Base-by-base conservation (phyloP, 139 green algal genomes). In the Micractinium sp. region DNA sequence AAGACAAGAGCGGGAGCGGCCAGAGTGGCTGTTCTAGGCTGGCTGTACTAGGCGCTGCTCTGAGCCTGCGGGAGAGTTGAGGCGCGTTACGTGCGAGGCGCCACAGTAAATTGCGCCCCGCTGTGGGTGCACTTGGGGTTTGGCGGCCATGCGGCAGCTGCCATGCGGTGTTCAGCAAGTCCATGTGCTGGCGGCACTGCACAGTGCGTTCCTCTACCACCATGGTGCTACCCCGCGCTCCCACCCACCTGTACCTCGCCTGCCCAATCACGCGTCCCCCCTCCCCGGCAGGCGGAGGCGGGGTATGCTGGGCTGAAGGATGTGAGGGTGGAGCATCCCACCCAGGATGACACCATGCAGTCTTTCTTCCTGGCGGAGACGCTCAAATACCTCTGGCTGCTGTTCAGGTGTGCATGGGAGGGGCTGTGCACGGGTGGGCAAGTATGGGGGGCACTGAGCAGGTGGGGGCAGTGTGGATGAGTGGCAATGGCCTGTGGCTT, bases 301-400 rank as follows among this genome's bases (percentile, higher is more conserved):
- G 95, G 95, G 3, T 98, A 96, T 88, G 87, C 87, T 3, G 95
- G 95, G 7, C 25, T 97, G 0, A 82, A 86, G 29, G 95, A 97
- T 86, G 95, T 97, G 33, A 38, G 82, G n/a, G 33, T 25, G 23
- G 56, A 81, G 1, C 71, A 92, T 14, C 89, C 91, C 3, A 56
- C 73, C 35, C 82, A 91, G 31, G 95, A 97, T 81, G 93, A 98
- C 91, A 95, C 83, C n/a, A 93, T 95, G 95, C 93, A 96, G 85
- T 94, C 87, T 81, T 98, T 95, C 90, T 97, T 95, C 71, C 69
- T 97, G 36, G 95, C 96, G 3, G 96, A 98, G 87, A 97, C 96
- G 0, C 90, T 98, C n/a, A 98, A 98, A 89, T 96, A 98, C 85
- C 81, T 97, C 14, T 98, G 93, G 61, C 91, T 98, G 35, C 92